Evolutionary conservation across 345 rosid species (phyloP), one percentile per base, ranked within the genome.

Genomic region (Kernera saxatilis): DNA sequence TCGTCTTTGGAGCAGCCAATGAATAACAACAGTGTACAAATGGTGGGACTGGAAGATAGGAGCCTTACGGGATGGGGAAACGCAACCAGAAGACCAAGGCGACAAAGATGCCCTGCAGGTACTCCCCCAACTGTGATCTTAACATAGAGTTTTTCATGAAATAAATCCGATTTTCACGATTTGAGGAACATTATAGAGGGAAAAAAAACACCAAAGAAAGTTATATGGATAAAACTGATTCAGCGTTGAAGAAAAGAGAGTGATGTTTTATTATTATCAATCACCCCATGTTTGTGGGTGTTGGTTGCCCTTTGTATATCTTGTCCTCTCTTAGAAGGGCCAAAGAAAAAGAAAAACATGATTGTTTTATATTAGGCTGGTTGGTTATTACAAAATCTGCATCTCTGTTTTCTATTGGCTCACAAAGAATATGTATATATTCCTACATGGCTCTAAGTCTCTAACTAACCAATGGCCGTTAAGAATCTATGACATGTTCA

Each of bases 11-110:
- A 77, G 35, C 93, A 86, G 55, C 90, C 87, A 77, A 76, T 84
- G 37, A 81, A 56, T 50, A 84, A 76, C 55, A 70, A 80, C 58
- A 51, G 46, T 60, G 56, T 61, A 68, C 69, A 76, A 70, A 86
- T 83, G 75, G 87, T 73, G 78, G 91, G 87, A 78, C 71, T 85
- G 69, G 98, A 87, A 70, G 92, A 91, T 65, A 79, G 83, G 78
- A 88, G 90, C 79, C 85, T 89, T 46, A 84, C 89, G 1, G 94
- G 93, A 51, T 93, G 97, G 97, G 97, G 98, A 50, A 90, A 87
- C 78, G 89, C 94, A 62, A 84, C 93, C 6, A 84, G 97, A 78
- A 84, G 97, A 19, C 95, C 98, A 68, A 91, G 93, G 67, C 70
- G 94, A 75, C 98, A 89, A 76, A 84, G 98, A 75, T 89, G 95